These are phyloP conservation scores for Chamaecyparis obtusa DNA, from an alignment of 75 land plant species.

Conservation along the genomic window DNA sequence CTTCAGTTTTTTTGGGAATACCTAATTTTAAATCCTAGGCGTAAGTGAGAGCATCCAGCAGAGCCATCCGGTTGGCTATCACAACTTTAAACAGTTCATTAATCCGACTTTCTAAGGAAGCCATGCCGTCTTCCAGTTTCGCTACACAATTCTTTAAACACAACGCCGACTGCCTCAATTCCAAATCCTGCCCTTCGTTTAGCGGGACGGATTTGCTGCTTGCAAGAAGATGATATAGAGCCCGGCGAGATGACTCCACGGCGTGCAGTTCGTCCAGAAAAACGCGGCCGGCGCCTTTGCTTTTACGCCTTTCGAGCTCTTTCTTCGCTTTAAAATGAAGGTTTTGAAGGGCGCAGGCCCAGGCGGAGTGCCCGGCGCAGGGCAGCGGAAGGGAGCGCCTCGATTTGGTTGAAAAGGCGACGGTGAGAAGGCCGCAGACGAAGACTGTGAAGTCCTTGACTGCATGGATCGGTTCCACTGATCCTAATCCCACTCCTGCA, in stretches of 20 bases:
- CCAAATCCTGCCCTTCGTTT: neutral
- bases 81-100: conserved; percentile 23
- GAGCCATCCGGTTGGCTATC: conserved; percentile 19
- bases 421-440: conserved; percentile 23
- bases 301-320: conserved; percentile 24
- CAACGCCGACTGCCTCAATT: no score
- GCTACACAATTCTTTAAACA: neutral
- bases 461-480: conserved; percentile 12
- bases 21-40: neutral
- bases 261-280: conserved; percentile 20
- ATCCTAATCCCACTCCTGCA: neutral
- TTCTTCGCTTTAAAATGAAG: conserved; percentile 30
- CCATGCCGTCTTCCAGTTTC: conserved; percentile 17
- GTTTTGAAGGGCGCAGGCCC: conserved; percentile 11
- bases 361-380: neutral
- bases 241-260: conserved; percentile 13
- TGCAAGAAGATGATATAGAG: conserved; percentile 7
- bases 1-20: no score
- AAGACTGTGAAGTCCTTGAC: conserved; percentile 22
- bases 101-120: conserved; percentile 20
- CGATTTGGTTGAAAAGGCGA: conserved; percentile 19
- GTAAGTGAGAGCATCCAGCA: neutral
- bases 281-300: conserved; percentile 7
- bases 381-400: conserved; percentile 10
- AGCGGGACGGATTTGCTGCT: neutral